phyloP scores from a whole-genome alignment of 345 rosid species.

The Melaleuca quinquenervia region DNA sequence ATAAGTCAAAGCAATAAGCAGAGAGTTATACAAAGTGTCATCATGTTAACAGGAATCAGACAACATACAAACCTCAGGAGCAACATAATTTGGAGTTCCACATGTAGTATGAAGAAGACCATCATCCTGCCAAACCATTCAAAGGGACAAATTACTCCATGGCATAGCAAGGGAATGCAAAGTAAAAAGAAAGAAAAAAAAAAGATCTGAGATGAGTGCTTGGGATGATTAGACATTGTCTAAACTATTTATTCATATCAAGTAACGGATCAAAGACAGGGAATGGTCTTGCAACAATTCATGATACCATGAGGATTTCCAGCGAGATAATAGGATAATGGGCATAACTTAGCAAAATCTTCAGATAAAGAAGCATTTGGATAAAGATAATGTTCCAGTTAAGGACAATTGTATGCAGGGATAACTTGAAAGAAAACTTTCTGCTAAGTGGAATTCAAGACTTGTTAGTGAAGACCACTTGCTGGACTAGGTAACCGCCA shows the following conservation, averaged over 20 bases:
- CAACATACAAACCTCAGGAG: constrained; percentile 67
- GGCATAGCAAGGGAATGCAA: not conserved
- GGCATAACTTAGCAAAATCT: not conserved
- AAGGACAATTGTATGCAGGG: not conserved
- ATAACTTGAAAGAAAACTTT: not conserved
- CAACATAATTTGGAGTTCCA: constrained; percentile 97
- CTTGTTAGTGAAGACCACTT: not conserved
- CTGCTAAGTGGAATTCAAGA: no score
- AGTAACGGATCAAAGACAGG: not conserved
- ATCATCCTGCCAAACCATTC: constrained; percentile 46
- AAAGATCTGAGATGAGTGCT: not conserved
- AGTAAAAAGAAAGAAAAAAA: not conserved
- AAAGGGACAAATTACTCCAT: not conserved
- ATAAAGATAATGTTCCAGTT: not conserved
- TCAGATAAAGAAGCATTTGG: not conserved
- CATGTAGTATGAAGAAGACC: constrained; percentile 97
- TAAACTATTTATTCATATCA: not conserved
- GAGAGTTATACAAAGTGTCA: not conserved
- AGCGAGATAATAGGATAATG: not conserved
- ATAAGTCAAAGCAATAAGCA: not conserved
- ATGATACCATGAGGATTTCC: not conserved
- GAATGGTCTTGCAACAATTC: not conserved
- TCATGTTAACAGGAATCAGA: not conserved
- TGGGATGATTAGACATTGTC: not conserved
- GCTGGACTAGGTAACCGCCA: not conserved